Evolutionary conservation across 164 flowering plant species (phyloP), one percentile per base, ranked within the genome.

Genomic region (Cinnamomum chago): DNA sequence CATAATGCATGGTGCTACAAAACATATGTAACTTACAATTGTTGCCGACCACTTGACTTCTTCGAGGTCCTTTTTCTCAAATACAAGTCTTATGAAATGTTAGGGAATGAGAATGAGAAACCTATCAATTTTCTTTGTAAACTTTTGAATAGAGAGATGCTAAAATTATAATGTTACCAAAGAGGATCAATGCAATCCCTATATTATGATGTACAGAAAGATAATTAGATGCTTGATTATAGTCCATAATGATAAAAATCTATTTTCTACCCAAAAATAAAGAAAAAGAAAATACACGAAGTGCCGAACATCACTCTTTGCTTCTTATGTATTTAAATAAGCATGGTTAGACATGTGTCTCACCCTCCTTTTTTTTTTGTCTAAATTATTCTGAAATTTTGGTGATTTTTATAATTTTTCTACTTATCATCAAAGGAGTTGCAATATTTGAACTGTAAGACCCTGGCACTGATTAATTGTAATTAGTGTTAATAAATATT

Each of bases 11-110:
- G 17, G 24, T 25, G 51, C 14, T 13, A 71, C 3, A 62, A 60
- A 47, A 30, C 47, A 27, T 33, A 27, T 71, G 67, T 55, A 71
- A 82, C 94, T 88, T 82, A 92, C 95, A 70, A 86, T 80, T 71
- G 89, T 85, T 22, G 87, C 30, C 67, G 90, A 84, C 97, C 92
- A 92, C 50, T 74, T 66, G 67, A 88, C 77, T 23, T 89, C 83
- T 77, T 88, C 84, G 73, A 90, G 70, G 68, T 67, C 77, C 83
- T 82, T 78, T 70, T 80, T 74, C 83, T 92, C 97, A 22, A 86
- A 5, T 28, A 88, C 70, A 28, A 81, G 76, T 79, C 97, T 90
- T 75, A 65, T 0, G 67, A 20, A 69, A 62, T 3, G 85, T 87
- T 75, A 88, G 18, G 87, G 85, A 78, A 79, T 50, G 62, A 67